A percentile compares a stretch with the other conserved stretches of the same genome.
Conservation (phyloP, 2,329 filamentous ascomycete species). For the Aspergillaceae sp. region DNA sequence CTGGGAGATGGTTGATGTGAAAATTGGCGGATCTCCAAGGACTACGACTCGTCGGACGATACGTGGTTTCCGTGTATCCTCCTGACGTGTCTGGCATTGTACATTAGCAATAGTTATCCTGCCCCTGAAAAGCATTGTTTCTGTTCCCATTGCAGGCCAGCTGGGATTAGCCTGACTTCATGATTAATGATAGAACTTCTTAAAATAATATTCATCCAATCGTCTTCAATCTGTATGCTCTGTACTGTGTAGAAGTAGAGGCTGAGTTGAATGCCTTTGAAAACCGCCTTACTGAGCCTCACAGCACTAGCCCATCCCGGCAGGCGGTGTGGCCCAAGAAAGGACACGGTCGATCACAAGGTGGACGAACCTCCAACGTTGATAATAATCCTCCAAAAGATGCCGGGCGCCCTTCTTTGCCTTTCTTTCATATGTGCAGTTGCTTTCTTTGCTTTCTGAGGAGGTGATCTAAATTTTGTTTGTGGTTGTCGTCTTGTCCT, state of each 20-base stretch:
- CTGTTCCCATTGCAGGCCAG: background rate
- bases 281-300: slow-evolving; percentile 1
- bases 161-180: background rate
- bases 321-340: slow-evolving; percentile 25
- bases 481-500: too few species aligned
- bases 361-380: slow-evolving; percentile 10
- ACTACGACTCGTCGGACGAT: too few species aligned
- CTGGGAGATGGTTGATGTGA: background rate
- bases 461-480: too few species aligned
- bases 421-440: too few species aligned
- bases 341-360: slow-evolving; percentile 34
- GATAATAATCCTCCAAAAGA: slow-evolving; percentile 10
- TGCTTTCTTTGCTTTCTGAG: too few species aligned
- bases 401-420: slow-evolving; percentile 4
- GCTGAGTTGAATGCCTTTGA: background rate
- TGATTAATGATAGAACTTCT: background rate
- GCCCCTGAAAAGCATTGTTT: background rate
- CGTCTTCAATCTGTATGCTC: background rate
- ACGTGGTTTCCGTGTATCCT: too few species aligned
- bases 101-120: background rate
- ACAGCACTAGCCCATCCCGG: slow-evolving; percentile 2
- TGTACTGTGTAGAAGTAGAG: background rate
- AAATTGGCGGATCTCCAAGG: too few species aligned
- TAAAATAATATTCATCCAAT: background rate
- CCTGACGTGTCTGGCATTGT: too few species aligned